Base-by-base conservation (phyloP, 305 asterid species). In the Plantago rigida region DNA sequence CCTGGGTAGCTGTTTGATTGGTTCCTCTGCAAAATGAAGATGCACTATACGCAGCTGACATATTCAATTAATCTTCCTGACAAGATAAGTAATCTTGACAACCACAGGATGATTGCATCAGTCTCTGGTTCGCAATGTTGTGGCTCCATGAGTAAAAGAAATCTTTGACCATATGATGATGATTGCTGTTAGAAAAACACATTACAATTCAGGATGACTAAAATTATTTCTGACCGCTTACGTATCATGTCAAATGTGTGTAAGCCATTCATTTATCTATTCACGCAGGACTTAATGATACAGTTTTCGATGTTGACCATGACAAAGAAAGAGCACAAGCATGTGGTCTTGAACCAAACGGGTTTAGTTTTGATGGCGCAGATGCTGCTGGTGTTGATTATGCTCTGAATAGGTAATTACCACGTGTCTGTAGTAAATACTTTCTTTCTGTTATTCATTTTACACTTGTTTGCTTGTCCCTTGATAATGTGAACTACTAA, bases 381-480 rank as follows among this genome's bases (percentile, higher is more conserved):
- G 97, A 93, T 80, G 82, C 83, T 49, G 87, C 82, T 53, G 99
- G 99, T 34, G 92, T 93, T 47, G 99, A 93, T 79, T 87, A 89
- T 78, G 96, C 97, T 65, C 86, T 89, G 48, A 85, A 93, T 69
- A 85, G 99, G 99, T 87, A 78, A 70, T 61, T 48, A 41, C 14
- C 28, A 31, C 26, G 9, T 19, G 36, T 45, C 41, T 59, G 10
- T 26, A 29, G 29, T 19, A 31, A 47, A 29, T 10, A 7, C 9
- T 19, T 42, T 22, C 42, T 50, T 50, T 19, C 5, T 5, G 44
- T 36, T 36, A 52, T 2, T 52, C 57, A 4, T 13, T 28, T 53
- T 28, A 28, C 13, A 5, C 34, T 3, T 53, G n/a, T 52, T 34
- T 24, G 15, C 13, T 15, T 49, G 54, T 49, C 11, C 44, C 39